These are phyloP conservation scores for Gomphus bonarii DNA, from an alignment of 1,284 basidiomycete species.

Conservation along the genomic window DNA sequence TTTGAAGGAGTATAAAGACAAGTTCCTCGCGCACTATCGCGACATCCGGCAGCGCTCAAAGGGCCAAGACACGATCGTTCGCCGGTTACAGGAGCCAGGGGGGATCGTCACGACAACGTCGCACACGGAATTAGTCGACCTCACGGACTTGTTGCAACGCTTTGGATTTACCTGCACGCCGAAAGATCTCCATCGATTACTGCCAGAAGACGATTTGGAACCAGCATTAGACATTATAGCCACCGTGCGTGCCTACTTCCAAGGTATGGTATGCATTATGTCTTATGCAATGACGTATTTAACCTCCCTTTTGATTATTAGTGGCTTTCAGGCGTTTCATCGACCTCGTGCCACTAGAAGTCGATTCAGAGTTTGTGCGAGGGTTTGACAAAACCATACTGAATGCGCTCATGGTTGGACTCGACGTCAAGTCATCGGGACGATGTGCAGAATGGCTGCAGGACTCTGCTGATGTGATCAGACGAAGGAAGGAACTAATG, in stretches of 20 bases:
- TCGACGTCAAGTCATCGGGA: conserved; percentile 7
- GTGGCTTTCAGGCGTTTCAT: conserved; percentile 62
- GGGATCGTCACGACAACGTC: neutral
- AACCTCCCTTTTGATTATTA: conserved; percentile 19
- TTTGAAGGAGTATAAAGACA: conserved; percentile 43
- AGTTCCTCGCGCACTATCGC: conserved; percentile 43
- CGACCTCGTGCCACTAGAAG: conserved; percentile 51
- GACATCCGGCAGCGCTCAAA: conserved; percentile 13
- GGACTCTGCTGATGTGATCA: conserved; percentile 9
- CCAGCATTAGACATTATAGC: conserved; percentile 57
- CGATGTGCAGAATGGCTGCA: conserved; percentile 12
- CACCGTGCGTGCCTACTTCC: conserved; percentile 62
- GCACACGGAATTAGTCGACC: neutral
- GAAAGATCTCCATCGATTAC: conserved; percentile 39
- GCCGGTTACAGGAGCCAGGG: neutral
- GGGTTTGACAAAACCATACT: conserved; percentile 5
- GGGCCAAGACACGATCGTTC: conserved; percentile 7
- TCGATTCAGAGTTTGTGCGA: conserved; percentile 51
- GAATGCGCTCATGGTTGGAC: conserved; percentile 4
- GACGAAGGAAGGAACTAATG: conserved; percentile 8
- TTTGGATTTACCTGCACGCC: conserved; percentile 21
- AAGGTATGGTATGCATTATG: conserved; percentile 39
- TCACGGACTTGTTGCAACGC: conserved; percentile 2
- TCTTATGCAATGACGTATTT: neutral
- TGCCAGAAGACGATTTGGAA: conserved; percentile 43